Percentiles rank a stretch among this genome's conserved stretches.
Evolutionary conservation across 2,329 filamentous ascomycete genomes (phyloP).

Genomic region (Alternaria burnsii): DNA sequence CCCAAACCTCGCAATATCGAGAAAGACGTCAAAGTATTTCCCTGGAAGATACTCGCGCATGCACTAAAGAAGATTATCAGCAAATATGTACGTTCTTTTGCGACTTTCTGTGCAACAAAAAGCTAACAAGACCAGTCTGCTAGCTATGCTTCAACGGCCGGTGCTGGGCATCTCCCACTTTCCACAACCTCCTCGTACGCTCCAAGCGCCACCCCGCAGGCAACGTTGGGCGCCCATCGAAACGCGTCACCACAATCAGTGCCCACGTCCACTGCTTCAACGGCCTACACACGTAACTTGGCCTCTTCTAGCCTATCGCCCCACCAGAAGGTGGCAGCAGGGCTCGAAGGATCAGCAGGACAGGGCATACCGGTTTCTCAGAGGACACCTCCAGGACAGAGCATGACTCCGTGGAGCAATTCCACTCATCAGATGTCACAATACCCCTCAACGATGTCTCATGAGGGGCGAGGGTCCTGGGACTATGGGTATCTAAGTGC

Average conservation of each 20-base stretch:
- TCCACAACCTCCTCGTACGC: slow-evolving; percentile 41
- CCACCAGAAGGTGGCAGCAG: slow-evolving; percentile 52
- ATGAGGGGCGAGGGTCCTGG: slow-evolving; percentile 46
- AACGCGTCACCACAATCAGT: slow-evolving; percentile 60
- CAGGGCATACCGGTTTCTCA: slow-evolving; percentile 46
- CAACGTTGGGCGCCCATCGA: slow-evolving; percentile 58
- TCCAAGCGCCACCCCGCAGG: slow-evolving; percentile 57
- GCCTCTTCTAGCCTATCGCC: slow-evolving; percentile 57
- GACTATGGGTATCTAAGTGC: slow-evolving; percentile 48
- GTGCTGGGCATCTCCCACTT: slow-evolving; percentile 54
- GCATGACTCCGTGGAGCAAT: slow-evolving; percentile 48
- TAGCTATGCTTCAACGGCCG: slow-evolving; percentile 73
- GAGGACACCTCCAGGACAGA: slow-evolving; percentile 43
- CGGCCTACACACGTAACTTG: slow-evolving; percentile 55
- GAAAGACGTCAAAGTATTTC: slow-evolving; percentile 98
- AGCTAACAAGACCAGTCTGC: slow-evolving; percentile 64
- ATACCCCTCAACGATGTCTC: slow-evolving; percentile 42
- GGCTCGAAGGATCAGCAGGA: slow-evolving; percentile 49
- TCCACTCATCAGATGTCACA: slow-evolving; percentile 44
- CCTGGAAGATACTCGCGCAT: slow-evolving; percentile 87
- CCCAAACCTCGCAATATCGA: slow-evolving; percentile 98
- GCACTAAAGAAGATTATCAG: slow-evolving; percentile 98
- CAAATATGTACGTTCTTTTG: slow-evolving; percentile 76
- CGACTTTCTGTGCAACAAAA: slow-evolving; percentile 29
- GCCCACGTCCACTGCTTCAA: slow-evolving; percentile 55